A percentile compares a stretch with the other conserved stretches of the same genome.
Evolutionary conservation across 805 yeast species (phyloP).

Genomic region (Ogataea polymorpha): DNA sequence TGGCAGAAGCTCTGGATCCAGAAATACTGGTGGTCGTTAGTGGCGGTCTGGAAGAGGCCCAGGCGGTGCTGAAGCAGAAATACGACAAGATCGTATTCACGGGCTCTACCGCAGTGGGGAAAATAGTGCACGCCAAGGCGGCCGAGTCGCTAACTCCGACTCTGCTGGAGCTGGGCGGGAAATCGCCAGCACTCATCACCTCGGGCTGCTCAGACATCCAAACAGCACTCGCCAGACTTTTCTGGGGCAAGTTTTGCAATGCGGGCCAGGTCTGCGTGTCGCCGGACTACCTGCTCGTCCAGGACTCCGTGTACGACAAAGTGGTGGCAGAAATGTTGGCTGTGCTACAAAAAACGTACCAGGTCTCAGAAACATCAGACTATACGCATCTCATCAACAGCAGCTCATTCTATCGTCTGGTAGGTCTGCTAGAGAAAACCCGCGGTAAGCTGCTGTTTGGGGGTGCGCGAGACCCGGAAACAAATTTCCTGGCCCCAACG

Average conservation of each 20-base stretch:
- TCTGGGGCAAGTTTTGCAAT: constrained; percentile 76
- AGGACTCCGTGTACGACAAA: constrained; percentile 50
- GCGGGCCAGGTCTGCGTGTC: constrained; percentile 92
- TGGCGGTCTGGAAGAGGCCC: constrained; percentile 67
- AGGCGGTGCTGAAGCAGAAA: constrained; percentile 51
- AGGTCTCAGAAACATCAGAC: constrained; percentile 36
- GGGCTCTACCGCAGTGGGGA: constrained; percentile 76
- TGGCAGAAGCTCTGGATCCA: constrained; percentile 51
- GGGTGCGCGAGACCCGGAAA: constrained; percentile 34
- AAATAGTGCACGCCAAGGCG: constrained; percentile 72
- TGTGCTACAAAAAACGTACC: constrained; percentile 43
- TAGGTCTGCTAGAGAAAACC: constrained; percentile 41
- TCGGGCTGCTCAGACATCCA: constrained; percentile 43
- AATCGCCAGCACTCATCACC: constrained; percentile 78
- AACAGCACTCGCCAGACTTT: constrained; percentile 45
- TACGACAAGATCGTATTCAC: constrained; percentile 86
- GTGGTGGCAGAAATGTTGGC: constrained; percentile 45
- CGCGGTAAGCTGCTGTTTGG: constrained; percentile 53
- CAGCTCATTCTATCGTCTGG: constrained; percentile 48
- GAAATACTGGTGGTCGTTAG: constrained; percentile 60
- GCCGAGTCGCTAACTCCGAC: constrained; percentile 82
- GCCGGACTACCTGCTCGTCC: constrained; percentile 78
- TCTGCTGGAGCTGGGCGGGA: constrained; percentile 86
- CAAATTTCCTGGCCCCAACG: constrained; percentile 68
- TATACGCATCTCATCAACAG: constrained; percentile 62